Conservation (phyloP, 1,284 basidiomycete species). For the Xerocomus nothofagi region DNA sequence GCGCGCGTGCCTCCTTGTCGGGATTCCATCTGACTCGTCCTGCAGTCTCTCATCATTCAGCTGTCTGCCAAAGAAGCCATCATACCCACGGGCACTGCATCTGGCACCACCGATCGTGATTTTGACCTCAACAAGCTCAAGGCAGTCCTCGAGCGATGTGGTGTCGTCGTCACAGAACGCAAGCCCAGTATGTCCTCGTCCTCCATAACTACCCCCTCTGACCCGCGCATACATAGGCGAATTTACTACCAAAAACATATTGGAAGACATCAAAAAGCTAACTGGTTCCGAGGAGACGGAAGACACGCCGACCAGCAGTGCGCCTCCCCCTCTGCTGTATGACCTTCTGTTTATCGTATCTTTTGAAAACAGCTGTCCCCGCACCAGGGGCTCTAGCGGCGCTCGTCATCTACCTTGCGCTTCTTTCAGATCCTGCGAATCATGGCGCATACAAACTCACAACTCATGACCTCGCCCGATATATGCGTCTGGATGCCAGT, state of each 20-base stretch:
- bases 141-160: constrained; percentile 86
- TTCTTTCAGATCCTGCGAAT: constrained; percentile 82
- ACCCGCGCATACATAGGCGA: constrained; percentile 55
- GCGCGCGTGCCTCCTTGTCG: constrained; percentile 10
- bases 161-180: constrained; percentile 86
- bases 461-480: constrained; percentile 91
- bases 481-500: constrained; percentile 95
- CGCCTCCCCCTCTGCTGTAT: neutral
- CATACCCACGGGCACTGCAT: constrained; percentile 64
- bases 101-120: constrained; percentile 75
- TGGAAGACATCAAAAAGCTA: constrained; percentile 84
- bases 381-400: constrained; percentile 67
- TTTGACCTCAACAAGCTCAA: constrained; percentile 85
- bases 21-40: constrained; percentile 3
- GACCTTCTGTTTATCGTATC: constrained; percentile 27
- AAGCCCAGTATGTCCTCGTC: constrained; percentile 64
- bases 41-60: constrained; percentile 90
- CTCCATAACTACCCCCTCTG: neutral
- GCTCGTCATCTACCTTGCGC: constrained; percentile 79
- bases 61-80: constrained; percentile 95
- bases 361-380: constrained; percentile 27
- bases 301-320: constrained; percentile 19
- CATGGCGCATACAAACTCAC: constrained; percentile 80
- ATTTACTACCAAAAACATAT: constrained; percentile 79
- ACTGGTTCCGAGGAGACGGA: constrained; percentile 33